Evolutionary conservation across 2,329 filamentous ascomycete species (phyloP).

Genomic region (Neonectria magnoliae): DNA sequence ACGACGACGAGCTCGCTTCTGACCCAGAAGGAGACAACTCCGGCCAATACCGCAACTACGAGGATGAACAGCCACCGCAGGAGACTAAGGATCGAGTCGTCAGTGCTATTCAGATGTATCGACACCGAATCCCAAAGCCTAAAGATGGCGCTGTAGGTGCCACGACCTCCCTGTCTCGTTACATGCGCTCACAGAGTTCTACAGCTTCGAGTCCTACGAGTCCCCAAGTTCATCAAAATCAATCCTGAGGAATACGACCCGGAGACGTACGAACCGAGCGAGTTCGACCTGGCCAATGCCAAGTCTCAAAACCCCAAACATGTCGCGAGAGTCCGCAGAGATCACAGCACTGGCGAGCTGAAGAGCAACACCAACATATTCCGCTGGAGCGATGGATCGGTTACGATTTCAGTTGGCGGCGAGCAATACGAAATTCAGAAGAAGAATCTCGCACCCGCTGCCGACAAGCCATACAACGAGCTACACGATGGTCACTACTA

Average conservation of each 20-base stretch:
- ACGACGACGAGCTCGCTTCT: constrained; percentile 69
- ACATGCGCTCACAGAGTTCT: constrained; percentile 7
- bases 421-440: constrained; percentile 80
- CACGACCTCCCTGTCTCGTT: background rate
- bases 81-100: constrained; percentile 66
- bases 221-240: constrained; percentile 78
- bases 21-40: constrained; percentile 59
- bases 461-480: constrained; percentile 69
- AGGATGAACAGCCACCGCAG: constrained; percentile 56
- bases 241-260: constrained; percentile 74
- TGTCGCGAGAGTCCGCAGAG: constrained; percentile 75
- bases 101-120: constrained; percentile 71
- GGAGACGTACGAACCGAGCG: constrained; percentile 70
- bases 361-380: constrained; percentile 81
- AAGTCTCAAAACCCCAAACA: constrained; percentile 67
- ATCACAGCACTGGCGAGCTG: constrained; percentile 71
- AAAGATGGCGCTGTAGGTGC: constrained; percentile 73
- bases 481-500: constrained; percentile 80
- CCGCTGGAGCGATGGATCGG: constrained; percentile 81
- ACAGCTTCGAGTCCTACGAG: constrained; percentile 74
- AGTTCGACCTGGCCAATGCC: constrained; percentile 64
- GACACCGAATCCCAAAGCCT: constrained; percentile 76
- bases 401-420: constrained; percentile 78
- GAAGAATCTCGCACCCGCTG: constrained; percentile 73
- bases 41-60: constrained; percentile 54